Base-by-base conservation (phyloP, 1,284 basidiomycete species). In the Cutaneotrichosporon mucoides region DNA sequence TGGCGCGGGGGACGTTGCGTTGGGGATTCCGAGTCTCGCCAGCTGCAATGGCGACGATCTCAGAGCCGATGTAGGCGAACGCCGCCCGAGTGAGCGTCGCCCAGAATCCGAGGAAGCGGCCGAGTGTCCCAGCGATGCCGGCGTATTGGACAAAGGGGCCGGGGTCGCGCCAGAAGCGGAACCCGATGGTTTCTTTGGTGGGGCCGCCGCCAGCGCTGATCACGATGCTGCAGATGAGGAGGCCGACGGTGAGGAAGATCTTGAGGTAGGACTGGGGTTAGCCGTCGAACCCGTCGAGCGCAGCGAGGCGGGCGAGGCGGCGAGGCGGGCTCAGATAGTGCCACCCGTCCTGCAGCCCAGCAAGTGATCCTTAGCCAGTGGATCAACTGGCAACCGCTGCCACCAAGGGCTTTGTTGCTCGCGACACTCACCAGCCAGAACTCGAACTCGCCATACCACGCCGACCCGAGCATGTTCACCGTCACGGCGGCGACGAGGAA, bases 1-100 rank as follows among this genome's bases (percentile, higher is more conserved):
- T 86, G 1, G 90, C 89, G 68, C 86, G 87, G 47, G 85, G 82
- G 59, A 93, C 85, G 69, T 88, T 90, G 34, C 84, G 83, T 46
- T 87, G 84, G 1, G 89, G 89, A 70, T 83, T 44, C 6, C 12
- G 33, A 6, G 42, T 43, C 41, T 51, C 55, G 16, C 69, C 78
- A 13, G 77, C 78, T 9, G 77, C 74, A 43, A 79, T 75, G 34
- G 79, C 79, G 16, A 77, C 69, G 57, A 75, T 75, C 57, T 65
- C 54, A 2, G 43, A 43, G 40, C 51, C 52, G 40, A 72, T 72
- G 43, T 49, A 57, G 9, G 47, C 38, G 53, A 61, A 61, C 5
- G 60, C 60, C 7, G 60, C 60, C 2, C 46, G 56, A n/a, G 60
- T 61, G 13, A 61, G 52, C 6, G 51, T 46, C 11, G 60, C 52